Evolutionary conservation across 2,329 filamentous ascomycete genomes (phyloP), one percentile per base, ranked within the genome.

Genomic region (Phaeophleospora eucalypticola): DNA sequence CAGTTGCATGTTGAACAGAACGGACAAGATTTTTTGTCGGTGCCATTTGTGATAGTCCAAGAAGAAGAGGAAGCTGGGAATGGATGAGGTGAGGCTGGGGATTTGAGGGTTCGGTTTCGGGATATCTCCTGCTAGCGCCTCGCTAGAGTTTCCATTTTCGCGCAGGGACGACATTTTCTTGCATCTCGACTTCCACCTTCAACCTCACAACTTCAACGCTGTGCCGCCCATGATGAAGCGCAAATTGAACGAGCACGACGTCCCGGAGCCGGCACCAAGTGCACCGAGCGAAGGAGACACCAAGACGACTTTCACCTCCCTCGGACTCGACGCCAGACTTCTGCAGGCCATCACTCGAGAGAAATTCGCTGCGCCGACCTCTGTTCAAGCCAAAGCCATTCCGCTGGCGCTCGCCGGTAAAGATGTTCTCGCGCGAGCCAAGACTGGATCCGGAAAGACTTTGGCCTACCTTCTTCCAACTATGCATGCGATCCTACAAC

Each of bases 401-500:
- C 93, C 93, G 1, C 71, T 96, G 32, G 89, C 88, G 17, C 75
- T 97, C 15, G 82, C 89, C 54, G 91, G 93, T 10, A 84, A 88
- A 62, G 89, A 97, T 75, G 83, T 98, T 39, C 75, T 97, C 33
- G 90, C 89, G 45, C 89, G 91, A 63, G 89, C 91, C 32, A 94
- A 91, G 68, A 97, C 93, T 4, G 93, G 93, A 10, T 95, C 90
- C 3, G 93, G 93, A 58, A 98, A 98, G 76, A 98, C 93, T 9
- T 89, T 89, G n/a, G 91, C 93, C 41, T 97, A 97, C 65, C 74
- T 95, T 4, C 77, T 98, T 35, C 93, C 93, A 1, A 78, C 95
- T n/a, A 71, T 98, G 14, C 86, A 95, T 58, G 80, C 81, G 29
- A 87, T 95, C 52, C 72, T 98, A 46, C 87, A 85, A 64, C 81